A percentile compares a stretch with the other conserved stretches of the same genome.
phyloP scores from a whole-genome alignment of 148 eudicot species.

The Nyssa sinensis region DNA sequence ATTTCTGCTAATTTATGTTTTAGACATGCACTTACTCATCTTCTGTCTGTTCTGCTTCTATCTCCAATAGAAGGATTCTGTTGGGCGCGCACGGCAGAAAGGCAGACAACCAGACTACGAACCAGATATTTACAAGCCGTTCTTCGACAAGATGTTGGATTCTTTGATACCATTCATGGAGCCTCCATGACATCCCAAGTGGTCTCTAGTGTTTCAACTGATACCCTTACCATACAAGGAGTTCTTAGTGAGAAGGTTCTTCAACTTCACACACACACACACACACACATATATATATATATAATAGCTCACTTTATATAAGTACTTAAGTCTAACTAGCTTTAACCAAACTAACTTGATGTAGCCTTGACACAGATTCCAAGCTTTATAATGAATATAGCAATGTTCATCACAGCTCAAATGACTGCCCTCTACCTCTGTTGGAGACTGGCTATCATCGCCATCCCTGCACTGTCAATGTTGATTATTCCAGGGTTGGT shows the following conservation, averaged over 20 bases:
- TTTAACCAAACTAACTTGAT: not conserved
- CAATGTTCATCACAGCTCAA: slow-evolving; percentile 12
- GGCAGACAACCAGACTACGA: not conserved
- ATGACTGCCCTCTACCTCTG: slow-evolving; percentile 13
- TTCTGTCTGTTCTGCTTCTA: not conserved
- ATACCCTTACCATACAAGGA: slow-evolving; percentile 9
- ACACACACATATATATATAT: too few relatives aligned
- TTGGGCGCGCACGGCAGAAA: slow-evolving; percentile 14
- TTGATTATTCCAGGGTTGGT: slow-evolving; percentile 1
- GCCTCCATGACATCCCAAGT: slow-evolving; percentile 14
- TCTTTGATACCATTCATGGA: slow-evolving; percentile 4
- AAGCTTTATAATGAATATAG: slow-evolving; percentile 11
- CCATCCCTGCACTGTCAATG: not conserved
- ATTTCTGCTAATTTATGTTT: not conserved
- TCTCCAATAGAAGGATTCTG: slow-evolving; percentile 14
- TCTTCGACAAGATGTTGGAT: slow-evolving; percentile 15
- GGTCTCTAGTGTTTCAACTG: slow-evolving; percentile 11
- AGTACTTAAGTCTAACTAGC: too few relatives aligned
- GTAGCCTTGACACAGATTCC: slow-evolving; percentile 12
- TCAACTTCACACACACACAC: not conserved
- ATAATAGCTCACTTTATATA: not conserved
- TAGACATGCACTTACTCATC: not conserved
- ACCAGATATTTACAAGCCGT: slow-evolving; percentile 13
- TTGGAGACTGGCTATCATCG: slow-evolving; percentile 9
- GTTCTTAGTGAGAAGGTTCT: slow-evolving; percentile 13